A percentile compares a stretch with the other conserved stretches of the same genome.
These are phyloP conservation scores for Penicillium paxilli DNA, from an alignment of 495 filamentous ascomycete species.

Conservation along the genomic window DNA sequence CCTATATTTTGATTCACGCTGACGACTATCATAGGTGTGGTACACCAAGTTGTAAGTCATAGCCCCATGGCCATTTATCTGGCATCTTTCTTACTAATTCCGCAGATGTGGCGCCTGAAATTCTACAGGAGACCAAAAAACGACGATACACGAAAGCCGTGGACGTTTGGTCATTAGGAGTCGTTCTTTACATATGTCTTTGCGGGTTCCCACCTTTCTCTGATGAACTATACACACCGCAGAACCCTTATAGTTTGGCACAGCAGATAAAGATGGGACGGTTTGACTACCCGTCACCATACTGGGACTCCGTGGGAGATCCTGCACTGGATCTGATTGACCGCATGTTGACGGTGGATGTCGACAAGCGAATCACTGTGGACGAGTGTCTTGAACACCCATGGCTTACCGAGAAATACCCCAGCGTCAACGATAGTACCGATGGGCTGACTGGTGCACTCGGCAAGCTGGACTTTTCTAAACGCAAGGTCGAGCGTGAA, in stretches of 20 bases:
- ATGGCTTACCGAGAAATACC: constrained; percentile 66
- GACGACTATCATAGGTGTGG: constrained; percentile 61
- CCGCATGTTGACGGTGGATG: constrained; percentile 86
- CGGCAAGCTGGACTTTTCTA: constrained; percentile 77
- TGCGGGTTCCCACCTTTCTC: constrained; percentile 98
- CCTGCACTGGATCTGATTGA: constrained; percentile 92
- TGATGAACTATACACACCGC: constrained; percentile 77
- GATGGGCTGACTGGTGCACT: constrained; percentile 86
- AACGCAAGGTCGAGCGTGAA: constrained; percentile 75
- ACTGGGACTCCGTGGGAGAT: constrained; percentile 94
- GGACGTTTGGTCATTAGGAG: constrained; percentile 95
- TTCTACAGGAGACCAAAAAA: constrained; percentile 72
- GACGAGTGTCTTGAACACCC: constrained; percentile 91
- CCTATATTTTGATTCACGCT: neutral
- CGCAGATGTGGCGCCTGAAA: constrained; percentile 93
- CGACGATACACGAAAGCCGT: constrained; percentile 93
- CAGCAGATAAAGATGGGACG: constrained; percentile 87
- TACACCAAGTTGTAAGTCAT: constrained; percentile 77
- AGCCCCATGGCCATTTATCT: neutral
- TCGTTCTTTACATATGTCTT: constrained; percentile 98
- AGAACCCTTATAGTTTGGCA: constrained; percentile 82
- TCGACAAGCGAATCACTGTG: constrained; percentile 78
- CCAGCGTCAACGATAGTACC: constrained; percentile 74
- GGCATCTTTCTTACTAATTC: constrained; percentile 16
- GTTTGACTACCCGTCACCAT: constrained; percentile 95